Base-by-base conservation (phyloP, 306 rosid genomes). In the Vigna trinervia region DNA sequence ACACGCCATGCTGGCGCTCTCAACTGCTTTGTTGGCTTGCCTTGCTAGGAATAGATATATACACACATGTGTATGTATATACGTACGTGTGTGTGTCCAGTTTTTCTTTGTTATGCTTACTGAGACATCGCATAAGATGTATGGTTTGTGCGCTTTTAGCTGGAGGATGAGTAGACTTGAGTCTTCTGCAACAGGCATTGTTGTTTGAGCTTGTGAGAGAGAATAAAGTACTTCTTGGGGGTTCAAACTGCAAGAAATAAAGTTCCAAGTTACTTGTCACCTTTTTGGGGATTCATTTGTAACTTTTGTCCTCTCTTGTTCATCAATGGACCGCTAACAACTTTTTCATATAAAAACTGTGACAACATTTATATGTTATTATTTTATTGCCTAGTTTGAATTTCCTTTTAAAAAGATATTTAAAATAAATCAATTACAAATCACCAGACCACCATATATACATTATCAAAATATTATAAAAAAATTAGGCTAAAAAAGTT, bases 1-100 rank as follows among this genome's bases (percentile, higher is more conserved):
- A 71, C 83, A 61, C 53, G 57, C 1, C 0, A 79, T 51, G 0
- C 83, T 15, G 83, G 83, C 39, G 83, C 78, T 57, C 72, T 79
- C 0, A 5, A 8, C 26, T 79, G 83, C 46, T 0, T 0, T 1
- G 73, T 71, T 5, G 83, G 78, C 6, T 38, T 0, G 17, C 78
- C 83, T 61, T 79, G 83, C 41, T 79, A 79, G 78, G 19, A 6
- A 8, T 6, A 22, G 0, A 13, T 30, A 38, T 34, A 34, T 5
- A 34, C 6, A 34, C 1, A 34, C 38, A 34, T 5, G 1, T 34
- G 6, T 34, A 36, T 36, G 6, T 6, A 34, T 5, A 34, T 5
- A 34, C 39, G 6, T 1, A 39, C 45, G 45, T 39, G 12, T 41
- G 6, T 8, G 12, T 41, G 3, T 28, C 1, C 28, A 0, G 0